phyloP scores from a whole-genome alignment of 2,329 filamentous ascomycete species.

The Nectriaceae sp. region DNA sequence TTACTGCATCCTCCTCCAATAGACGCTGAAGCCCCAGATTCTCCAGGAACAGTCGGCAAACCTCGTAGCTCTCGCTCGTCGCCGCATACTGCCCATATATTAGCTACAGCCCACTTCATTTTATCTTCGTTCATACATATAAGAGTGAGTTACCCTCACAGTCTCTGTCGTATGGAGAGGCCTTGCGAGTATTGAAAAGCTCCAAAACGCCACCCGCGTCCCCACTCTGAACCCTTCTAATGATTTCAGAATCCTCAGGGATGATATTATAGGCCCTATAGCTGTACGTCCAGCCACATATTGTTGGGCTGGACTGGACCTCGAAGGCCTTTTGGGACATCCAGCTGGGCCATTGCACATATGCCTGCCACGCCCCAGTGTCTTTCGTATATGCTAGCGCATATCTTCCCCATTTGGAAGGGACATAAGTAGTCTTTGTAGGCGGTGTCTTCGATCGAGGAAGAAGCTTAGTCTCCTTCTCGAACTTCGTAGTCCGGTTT shows the following conservation, averaged over 20 bases:
- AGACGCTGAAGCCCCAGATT: slow-evolving; percentile 14
- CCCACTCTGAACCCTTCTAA: slow-evolving; percentile 9
- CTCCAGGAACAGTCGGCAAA: slow-evolving; percentile 17
- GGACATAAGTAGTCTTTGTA: background rate
- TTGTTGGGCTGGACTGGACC: slow-evolving; percentile 11
- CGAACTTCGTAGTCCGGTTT: background rate
- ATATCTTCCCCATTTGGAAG: slow-evolving; percentile 15
- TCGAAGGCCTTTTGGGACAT: slow-evolving; percentile 19
- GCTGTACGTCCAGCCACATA: slow-evolving; percentile 20
- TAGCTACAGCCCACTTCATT: background rate
- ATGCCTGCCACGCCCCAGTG: slow-evolving; percentile 22
- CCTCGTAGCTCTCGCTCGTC: background rate
- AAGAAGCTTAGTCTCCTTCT: background rate
- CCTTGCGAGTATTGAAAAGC: slow-evolving; percentile 18
- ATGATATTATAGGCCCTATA: slow-evolving; percentile 27
- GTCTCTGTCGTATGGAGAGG: slow-evolving; percentile 28
- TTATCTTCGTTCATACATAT: slow-evolving; percentile 11
- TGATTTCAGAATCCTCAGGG: slow-evolving; percentile 12
- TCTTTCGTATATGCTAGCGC: slow-evolving; percentile 8
- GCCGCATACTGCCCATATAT: slow-evolving; percentile 19
- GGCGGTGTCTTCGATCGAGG: background rate
- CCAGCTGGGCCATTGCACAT: slow-evolving; percentile 27
- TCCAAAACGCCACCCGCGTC: slow-evolving; percentile 21
- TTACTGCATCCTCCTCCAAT: background rate
- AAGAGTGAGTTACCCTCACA: slow-evolving; percentile 9